Evolutionary conservation across 1,284 basidiomycete species (phyloP).

Genomic region (Papiliotrema laurentii): DNA sequence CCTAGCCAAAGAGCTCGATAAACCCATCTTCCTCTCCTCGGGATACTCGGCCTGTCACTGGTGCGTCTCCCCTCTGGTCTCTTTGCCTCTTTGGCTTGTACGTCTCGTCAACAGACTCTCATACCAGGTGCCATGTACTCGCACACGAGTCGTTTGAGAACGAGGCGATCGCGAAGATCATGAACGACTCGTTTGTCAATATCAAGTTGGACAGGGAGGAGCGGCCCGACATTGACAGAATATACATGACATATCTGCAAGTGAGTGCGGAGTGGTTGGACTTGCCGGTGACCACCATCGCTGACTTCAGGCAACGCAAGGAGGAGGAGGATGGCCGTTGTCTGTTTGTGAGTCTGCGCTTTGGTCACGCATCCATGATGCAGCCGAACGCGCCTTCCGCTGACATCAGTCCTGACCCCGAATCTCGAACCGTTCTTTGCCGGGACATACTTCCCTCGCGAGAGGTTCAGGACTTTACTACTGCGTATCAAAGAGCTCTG

Average conservation of each 20-base stretch:
- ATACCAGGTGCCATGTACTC: constrained; percentile 37
- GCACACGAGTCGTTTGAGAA: constrained; percentile 52
- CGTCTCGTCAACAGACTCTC: neutral
- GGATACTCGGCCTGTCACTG: constrained; percentile 50
- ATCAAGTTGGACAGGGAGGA: constrained; percentile 54
- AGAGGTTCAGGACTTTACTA: constrained; percentile 29
- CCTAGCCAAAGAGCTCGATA: constrained; percentile 46
- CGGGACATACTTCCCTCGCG: constrained; percentile 49
- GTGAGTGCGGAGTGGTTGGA: constrained; percentile 10
- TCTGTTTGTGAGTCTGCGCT: constrained; percentile 33
- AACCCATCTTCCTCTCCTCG: constrained; percentile 52
- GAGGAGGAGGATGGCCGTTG: constrained; percentile 53
- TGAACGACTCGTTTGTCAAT: constrained; percentile 52
- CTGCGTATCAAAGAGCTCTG: constrained; percentile 32
- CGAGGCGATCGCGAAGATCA: constrained; percentile 47
- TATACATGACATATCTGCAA: constrained; percentile 53
- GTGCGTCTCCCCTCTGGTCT: constrained; percentile 12
- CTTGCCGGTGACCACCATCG: neutral
- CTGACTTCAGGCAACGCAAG: constrained; percentile 38
- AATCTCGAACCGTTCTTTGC: constrained; percentile 52
- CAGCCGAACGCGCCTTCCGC: too few species aligned
- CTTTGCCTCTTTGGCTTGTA: neutral
- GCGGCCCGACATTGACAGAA: constrained; percentile 51
- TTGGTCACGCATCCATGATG: neutral
- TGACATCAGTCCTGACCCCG: constrained; percentile 46